Percentiles rank a stretch among this genome's conserved stretches.
These are phyloP conservation scores for Arabis hirsuta DNA, from an alignment of 345 rosid species.

Conservation along the genomic window DNA sequence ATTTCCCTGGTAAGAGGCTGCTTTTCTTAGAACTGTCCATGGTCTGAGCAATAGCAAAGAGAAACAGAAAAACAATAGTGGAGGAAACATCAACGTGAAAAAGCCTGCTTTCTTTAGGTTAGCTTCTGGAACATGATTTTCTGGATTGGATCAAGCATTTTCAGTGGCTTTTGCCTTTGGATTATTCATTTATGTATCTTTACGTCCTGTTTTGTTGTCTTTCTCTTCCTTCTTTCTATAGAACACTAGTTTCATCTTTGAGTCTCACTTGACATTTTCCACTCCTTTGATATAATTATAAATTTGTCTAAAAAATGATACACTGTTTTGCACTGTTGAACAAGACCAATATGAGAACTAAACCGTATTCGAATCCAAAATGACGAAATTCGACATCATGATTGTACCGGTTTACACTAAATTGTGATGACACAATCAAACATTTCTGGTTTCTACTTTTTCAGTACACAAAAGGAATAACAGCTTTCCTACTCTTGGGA, in stretches of 20 bases:
- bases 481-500: conserved; percentile 70
- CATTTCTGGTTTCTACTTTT: background rate
- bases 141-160: conserved; percentile 34
- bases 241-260: conserved; percentile 30
- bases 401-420: background rate
- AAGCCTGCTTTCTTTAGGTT: conserved; percentile 33
- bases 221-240: background rate
- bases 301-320: conserved; percentile 21
- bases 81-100: conserved; percentile 8
- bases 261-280: conserved; percentile 16
- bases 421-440: no score
- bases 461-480: conserved; percentile 71
- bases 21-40: conserved; percentile 12
- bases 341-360: conserved; percentile 6
- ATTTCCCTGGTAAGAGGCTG: conserved; percentile 19
- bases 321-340: background rate
- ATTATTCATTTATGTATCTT: conserved; percentile 40
- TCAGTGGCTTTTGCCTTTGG: conserved; percentile 28
- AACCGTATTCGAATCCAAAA: background rate
- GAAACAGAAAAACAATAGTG: background rate
- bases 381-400: no score
- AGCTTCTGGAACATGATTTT: conserved; percentile 37
- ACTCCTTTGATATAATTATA: conserved; percentile 9
- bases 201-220: conserved; percentile 27
- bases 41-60: conserved; percentile 30